Conservation (phyloP, 2,329 filamentous ascomycete genomes). For the Aspergillus hiratsukae region DNA sequence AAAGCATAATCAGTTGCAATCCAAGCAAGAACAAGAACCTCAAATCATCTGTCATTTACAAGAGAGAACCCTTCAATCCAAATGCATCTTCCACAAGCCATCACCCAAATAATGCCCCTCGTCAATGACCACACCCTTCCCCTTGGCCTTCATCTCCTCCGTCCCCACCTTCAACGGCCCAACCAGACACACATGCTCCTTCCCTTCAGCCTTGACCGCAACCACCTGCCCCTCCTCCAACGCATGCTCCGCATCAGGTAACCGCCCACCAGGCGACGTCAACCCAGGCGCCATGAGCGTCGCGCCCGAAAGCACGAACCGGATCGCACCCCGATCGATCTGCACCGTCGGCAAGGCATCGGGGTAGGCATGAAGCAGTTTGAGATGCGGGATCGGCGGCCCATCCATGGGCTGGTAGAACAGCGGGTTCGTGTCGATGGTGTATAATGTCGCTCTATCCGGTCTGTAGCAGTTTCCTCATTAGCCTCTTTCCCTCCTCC, state of each 20-base stretch:
- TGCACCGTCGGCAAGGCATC: conserved; percentile 76
- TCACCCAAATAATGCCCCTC: conserved; percentile 91
- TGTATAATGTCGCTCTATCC: conserved; percentile 84
- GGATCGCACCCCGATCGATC: conserved; percentile 92
- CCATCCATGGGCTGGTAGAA: conserved; percentile 86
- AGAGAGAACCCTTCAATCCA: conserved; percentile 42
- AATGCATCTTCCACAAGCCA: conserved; percentile 75
- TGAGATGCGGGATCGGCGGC: conserved; percentile 79
- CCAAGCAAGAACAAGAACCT: neutral
- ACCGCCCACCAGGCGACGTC: conserved; percentile 73
- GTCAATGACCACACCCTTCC: conserved; percentile 91
- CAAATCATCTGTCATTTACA: neutral
- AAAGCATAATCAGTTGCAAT: neutral
- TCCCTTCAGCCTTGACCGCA: conserved; percentile 87
- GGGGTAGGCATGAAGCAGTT: conserved; percentile 85
- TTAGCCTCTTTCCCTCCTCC: conserved; percentile 1
- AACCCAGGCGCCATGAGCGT: conserved; percentile 94
- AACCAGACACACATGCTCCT: conserved; percentile 84
- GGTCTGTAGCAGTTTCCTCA: conserved; percentile 47
- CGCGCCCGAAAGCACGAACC: conserved; percentile 89
- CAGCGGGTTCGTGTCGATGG: conserved; percentile 69
- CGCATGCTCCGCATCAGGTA: conserved; percentile 63
- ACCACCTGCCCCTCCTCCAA: conserved; percentile 78
- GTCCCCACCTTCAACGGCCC: conserved; percentile 80
- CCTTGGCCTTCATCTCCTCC: conserved; percentile 86